Evolutionary conservation across 352 stramenopile genomes (phyloP).

Genomic region (Saprolegnia parasitica): DNA sequence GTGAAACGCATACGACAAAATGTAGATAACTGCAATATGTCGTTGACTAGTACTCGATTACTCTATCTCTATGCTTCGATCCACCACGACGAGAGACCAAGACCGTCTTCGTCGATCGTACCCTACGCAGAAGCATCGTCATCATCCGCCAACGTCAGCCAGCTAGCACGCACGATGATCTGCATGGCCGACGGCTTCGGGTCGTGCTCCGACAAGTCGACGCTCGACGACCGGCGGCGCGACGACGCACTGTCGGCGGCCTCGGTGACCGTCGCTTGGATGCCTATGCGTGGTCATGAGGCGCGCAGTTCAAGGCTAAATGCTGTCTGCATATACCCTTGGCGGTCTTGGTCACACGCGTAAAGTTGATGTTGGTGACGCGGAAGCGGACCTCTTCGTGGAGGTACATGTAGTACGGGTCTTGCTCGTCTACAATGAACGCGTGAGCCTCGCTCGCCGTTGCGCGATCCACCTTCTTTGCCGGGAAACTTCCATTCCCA

Average conservation of each 20-base stretch:
- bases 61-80: slow-evolving; percentile 33
- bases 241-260: slow-evolving; percentile 59
- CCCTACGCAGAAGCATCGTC: slow-evolving; percentile 38
- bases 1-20: neutral
- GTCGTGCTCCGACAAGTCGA: slow-evolving; percentile 78
- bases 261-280: slow-evolving; percentile 80
- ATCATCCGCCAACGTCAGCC: neutral
- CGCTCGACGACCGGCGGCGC: slow-evolving; percentile 70
- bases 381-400: slow-evolving; percentile 84
- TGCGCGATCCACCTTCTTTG: slow-evolving; percentile 43
- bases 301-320: neutral
- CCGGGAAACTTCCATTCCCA: slow-evolving; percentile 87
- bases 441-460: neutral
- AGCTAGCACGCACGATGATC: slow-evolving; percentile 52
- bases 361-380: slow-evolving; percentile 87
- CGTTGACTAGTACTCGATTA: neutral
- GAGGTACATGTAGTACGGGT: slow-evolving; percentile 75
- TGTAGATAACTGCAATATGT: neutral
- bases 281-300: slow-evolving; percentile 36
- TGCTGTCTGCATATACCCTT: no score
- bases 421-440: slow-evolving; percentile 11
- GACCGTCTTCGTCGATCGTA: slow-evolving; percentile 83
- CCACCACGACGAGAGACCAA: slow-evolving; percentile 83
- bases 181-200: slow-evolving; percentile 78
- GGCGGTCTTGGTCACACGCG: slow-evolving; percentile 81